phyloP scores from a whole-genome alignment of 1,284 basidiomycete genomes.

The Marasmius oreades region DNA sequence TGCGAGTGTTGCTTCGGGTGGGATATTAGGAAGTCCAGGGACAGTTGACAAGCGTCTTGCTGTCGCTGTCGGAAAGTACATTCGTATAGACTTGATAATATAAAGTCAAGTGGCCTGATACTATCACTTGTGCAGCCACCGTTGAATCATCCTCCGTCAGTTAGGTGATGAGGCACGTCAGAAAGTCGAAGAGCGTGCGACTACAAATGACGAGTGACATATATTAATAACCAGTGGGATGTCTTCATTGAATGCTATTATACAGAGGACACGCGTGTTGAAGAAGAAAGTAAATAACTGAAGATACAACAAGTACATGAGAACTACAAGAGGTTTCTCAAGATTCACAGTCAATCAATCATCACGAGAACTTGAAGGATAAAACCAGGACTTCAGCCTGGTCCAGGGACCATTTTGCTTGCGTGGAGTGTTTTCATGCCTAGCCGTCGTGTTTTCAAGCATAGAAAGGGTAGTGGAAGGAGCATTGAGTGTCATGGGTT shows the following conservation, averaged over 20 bases:
- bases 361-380: slow-evolving; percentile 5
- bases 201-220: background rate
- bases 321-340: background rate
- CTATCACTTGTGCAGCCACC: too few species aligned
- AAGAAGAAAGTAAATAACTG: background rate
- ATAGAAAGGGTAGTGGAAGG: slow-evolving; percentile 9
- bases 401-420: slow-evolving; percentile 10
- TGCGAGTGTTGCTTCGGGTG: slow-evolving; percentile 54
- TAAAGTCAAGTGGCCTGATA: too few species aligned
- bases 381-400: slow-evolving; percentile 13
- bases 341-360: background rate
- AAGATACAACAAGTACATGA: slow-evolving; percentile 6
- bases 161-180: too few species aligned
- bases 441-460: background rate
- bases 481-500: slow-evolving; percentile 59
- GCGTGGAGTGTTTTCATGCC: slow-evolving; percentile 1
- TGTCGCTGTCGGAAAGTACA: slow-evolving; percentile 83
- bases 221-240: too few species aligned
- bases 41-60: slow-evolving; percentile 66
- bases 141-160: too few species aligned
- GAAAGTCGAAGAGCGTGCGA: background rate
- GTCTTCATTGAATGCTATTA: background rate
- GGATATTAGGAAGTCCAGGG: slow-evolving; percentile 61
- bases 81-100: slow-evolving; percentile 22
- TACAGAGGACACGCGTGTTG: slow-evolving; percentile 7